phyloP scores from a whole-genome alignment of 495 filamentous ascomycete genomes.

The Tuber aestivum region DNA sequence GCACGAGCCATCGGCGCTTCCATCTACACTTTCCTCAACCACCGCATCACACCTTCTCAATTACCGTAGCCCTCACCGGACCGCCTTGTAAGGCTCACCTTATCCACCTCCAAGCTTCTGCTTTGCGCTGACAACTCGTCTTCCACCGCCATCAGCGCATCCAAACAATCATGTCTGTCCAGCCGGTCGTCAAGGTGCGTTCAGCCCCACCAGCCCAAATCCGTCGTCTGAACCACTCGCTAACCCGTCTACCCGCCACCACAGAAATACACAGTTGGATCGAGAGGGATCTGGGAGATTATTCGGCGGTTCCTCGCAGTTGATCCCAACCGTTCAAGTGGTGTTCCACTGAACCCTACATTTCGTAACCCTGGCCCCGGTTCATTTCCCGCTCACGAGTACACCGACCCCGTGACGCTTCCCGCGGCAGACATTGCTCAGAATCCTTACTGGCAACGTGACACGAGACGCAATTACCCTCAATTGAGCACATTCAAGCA shows the following conservation, averaged over 20 bases:
- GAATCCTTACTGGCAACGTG: constrained; percentile 97
- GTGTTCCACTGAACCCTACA: constrained; percentile 86
- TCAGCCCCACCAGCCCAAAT: constrained; percentile 8
- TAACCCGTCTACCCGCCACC: constrained; percentile 11
- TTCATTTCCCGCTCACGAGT: constrained; percentile 63
- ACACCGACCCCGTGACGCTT: constrained; percentile 83
- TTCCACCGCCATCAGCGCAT: constrained; percentile 13
- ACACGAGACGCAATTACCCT: constrained; percentile 80
- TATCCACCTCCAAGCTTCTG: background rate
- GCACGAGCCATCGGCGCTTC: background rate
- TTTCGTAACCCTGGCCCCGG: constrained; percentile 86
- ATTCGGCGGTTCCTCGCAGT: constrained; percentile 72
- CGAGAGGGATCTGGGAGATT: constrained; percentile 79
- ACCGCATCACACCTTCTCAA: background rate
- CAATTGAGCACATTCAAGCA: constrained; percentile 71
- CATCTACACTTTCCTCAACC: background rate
- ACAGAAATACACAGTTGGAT: constrained; percentile 97
- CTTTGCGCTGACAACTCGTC: constrained; percentile 18
- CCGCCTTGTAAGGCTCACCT: background rate
- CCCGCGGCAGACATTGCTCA: constrained; percentile 95
- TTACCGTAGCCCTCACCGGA: background rate
- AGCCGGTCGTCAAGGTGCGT: constrained; percentile 33
- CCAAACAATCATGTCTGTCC: constrained; percentile 25
- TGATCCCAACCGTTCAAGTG: constrained; percentile 83
- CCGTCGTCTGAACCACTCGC: background rate